Conservation (phyloP, 768 basidiomycete genomes). For the Lentinula guzmanii region DNA sequence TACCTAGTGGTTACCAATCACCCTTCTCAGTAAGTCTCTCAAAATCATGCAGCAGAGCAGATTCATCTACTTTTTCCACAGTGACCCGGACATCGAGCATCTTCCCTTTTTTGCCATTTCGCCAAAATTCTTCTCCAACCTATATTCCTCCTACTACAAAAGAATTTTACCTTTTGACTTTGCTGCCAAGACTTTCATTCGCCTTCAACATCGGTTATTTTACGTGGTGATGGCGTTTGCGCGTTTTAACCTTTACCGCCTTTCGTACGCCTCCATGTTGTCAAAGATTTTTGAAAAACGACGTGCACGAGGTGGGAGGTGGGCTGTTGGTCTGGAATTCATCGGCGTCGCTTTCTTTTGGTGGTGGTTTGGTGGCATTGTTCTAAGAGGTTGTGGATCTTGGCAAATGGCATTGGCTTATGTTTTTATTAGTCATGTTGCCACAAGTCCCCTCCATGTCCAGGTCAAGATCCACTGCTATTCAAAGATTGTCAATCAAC, state of each 20-base stretch:
- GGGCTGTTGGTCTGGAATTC: slow-evolving; percentile 78
- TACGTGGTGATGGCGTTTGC: slow-evolving; percentile 87
- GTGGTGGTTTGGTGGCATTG: slow-evolving; percentile 68
- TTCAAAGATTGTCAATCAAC: not conserved
- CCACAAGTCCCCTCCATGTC: slow-evolving; percentile 88
- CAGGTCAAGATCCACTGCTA: slow-evolving; percentile 48
- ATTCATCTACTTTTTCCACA: slow-evolving; percentile 18
- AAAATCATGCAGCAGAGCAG: not conserved
- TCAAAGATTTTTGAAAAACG: slow-evolving; percentile 59
- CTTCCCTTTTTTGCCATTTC: slow-evolving; percentile 95
- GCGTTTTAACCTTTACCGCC: slow-evolving; percentile 91
- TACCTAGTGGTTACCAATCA: slow-evolving; percentile 90
- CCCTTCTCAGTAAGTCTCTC: slow-evolving; percentile 73
- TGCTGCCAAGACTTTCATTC: slow-evolving; percentile 57
- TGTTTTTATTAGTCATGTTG: slow-evolving; percentile 78
- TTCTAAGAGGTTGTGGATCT: slow-evolving; percentile 65
- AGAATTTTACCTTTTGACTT: slow-evolving; percentile 76
- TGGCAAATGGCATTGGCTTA: slow-evolving; percentile 70
- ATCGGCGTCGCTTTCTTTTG: slow-evolving; percentile 77
- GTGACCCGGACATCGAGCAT: slow-evolving; percentile 82
- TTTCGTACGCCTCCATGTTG: slow-evolving; percentile 74
- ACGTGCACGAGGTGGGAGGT: slow-evolving; percentile 62
- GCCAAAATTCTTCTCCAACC: slow-evolving; percentile 73
- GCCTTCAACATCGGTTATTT: slow-evolving; percentile 87
- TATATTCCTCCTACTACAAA: slow-evolving; percentile 95